These are phyloP conservation scores for Alternaria longipes DNA, from an alignment of 2,329 filamentous ascomycete species.

Conservation along the genomic window DNA sequence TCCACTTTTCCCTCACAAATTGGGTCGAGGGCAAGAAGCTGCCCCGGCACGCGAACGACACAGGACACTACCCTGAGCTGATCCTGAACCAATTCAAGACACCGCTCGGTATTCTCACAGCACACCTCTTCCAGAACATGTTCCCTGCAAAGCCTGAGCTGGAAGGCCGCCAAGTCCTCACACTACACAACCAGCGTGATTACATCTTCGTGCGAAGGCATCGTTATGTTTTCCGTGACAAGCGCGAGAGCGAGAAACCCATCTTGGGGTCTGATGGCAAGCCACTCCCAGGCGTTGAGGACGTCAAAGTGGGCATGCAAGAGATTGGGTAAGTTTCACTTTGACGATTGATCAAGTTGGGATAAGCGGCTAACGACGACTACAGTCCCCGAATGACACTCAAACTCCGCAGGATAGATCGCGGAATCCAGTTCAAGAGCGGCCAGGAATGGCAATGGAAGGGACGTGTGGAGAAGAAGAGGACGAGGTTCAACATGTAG, in stretches of 20 bases:
- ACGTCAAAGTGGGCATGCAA: constrained; percentile 85
- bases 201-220: constrained; percentile 94
- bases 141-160: constrained; percentile 86
- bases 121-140: constrained; percentile 79
- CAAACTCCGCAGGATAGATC: constrained; percentile 90
- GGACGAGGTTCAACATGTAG: constrained; percentile 91
- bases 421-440: constrained; percentile 79
- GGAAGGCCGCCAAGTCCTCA: constrained; percentile 86
- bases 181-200: constrained; percentile 92
- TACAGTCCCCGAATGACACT: constrained; percentile 70
- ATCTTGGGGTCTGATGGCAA: constrained; percentile 84
- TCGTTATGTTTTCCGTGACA: constrained; percentile 92
- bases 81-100: constrained; percentile 96
- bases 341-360: neutral
- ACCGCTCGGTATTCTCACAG: constrained; percentile 85
- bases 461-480: constrained; percentile 89
- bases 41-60: constrained; percentile 86
- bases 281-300: constrained; percentile 83
- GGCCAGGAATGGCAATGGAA: constrained; percentile 98
- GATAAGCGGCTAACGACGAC: constrained; percentile 3
- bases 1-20: constrained; percentile 90
- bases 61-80: constrained; percentile 88
- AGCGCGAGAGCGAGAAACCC: constrained; percentile 84
- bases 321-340: constrained; percentile 70
- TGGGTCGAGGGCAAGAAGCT: constrained; percentile 90